Evolutionary conservation across 139 green algal genomes (phyloP).

Genomic region (Auxenochlorella pyrenoidosa): DNA sequence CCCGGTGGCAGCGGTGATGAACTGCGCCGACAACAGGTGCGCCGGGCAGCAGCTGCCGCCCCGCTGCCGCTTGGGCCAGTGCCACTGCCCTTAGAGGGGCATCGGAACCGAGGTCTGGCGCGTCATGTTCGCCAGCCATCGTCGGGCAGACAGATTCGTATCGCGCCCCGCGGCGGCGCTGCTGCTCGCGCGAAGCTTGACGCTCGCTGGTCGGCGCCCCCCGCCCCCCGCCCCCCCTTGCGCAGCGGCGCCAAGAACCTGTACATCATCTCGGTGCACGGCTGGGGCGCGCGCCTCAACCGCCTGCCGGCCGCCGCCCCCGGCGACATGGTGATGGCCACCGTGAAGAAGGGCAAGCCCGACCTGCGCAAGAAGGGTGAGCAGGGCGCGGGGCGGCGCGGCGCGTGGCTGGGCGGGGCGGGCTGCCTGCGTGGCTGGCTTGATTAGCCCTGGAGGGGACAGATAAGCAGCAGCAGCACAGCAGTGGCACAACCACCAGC

Average conservation of each 20-base stretch:
- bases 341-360: slow-evolving; percentile 99
- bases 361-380: slow-evolving; percentile 99
- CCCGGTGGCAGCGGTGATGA: slow-evolving; percentile 96
- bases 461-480: too few relatives aligned
- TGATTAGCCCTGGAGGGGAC: neutral
- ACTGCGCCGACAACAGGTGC: slow-evolving; percentile 92
- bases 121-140: too few relatives aligned
- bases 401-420: neutral
- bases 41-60: too few relatives aligned
- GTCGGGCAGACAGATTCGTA: too few relatives aligned
- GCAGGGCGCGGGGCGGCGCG: neutral
- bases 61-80: too few relatives aligned
- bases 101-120: too few relatives aligned
- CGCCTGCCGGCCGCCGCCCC: slow-evolving; percentile 87
- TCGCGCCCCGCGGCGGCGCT: too few relatives aligned
- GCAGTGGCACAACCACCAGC: too few relatives aligned
- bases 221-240: too few relatives aligned
- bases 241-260: slow-evolving; percentile 95
- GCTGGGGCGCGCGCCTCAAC: slow-evolving; percentile 96
- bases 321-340: slow-evolving; percentile 99
- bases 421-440: neutral
- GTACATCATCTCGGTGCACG: slow-evolving; percentile 97
- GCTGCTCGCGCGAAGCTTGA: too few relatives aligned
- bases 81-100: too few relatives aligned
- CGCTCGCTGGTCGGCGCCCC: too few relatives aligned